Conservation (phyloP, 176 grass and related monocot species). For the Oryza glumipatula region DNA sequence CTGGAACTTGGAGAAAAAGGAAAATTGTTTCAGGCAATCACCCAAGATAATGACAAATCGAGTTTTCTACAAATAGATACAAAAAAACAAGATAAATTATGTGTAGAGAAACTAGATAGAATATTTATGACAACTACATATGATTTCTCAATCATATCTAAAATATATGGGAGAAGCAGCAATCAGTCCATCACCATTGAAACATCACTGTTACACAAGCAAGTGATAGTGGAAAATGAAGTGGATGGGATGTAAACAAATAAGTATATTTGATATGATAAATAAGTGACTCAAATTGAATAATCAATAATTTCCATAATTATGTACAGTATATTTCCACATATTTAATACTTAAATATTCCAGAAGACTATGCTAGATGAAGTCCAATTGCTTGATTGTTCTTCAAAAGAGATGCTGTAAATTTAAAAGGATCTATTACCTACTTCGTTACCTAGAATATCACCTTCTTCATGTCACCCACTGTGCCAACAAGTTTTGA, state of each 20-base stretch:
- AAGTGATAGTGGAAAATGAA: background rate
- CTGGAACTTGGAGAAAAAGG: background rate
- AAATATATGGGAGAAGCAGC: constrained; percentile 15
- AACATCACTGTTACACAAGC: background rate
- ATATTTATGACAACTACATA: background rate
- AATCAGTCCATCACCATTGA: background rate
- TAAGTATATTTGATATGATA: background rate
- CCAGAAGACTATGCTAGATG: background rate
- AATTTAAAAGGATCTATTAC: background rate
- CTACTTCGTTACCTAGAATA: background rate
- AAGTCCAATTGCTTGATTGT: background rate
- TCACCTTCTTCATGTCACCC: background rate
- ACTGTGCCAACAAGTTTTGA: constrained; percentile 7
- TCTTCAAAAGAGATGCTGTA: background rate
- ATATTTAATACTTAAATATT: too few relatives aligned
- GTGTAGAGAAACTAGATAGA: background rate
- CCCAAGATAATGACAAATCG: background rate
- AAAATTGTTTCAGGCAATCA: constrained; percentile 20
- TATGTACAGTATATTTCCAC: background rate
- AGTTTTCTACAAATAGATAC: background rate
- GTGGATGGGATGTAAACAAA: background rate
- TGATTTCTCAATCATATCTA: background rate
- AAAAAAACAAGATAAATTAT: background rate
- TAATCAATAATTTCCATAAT: background rate
- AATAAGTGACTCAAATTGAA: background rate